A percentile compares a stretch with the other conserved stretches of the same genome.
Evolutionary conservation across 805 yeast genomes (phyloP).

Genomic region (Candida broadrunensis): DNA sequence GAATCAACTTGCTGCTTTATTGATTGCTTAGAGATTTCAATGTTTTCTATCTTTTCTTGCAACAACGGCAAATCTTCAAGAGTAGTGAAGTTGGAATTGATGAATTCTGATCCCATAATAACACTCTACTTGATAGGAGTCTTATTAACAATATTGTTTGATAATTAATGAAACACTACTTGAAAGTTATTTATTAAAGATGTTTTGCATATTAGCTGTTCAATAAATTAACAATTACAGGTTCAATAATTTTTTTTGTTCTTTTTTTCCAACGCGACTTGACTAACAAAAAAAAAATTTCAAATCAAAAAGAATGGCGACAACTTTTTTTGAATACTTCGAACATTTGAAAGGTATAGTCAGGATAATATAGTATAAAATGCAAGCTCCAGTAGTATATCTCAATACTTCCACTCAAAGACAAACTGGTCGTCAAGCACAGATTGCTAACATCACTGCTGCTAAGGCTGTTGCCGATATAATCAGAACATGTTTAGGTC

Average conservation of each 20-base stretch:
- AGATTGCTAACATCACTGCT: slow-evolving; percentile 93
- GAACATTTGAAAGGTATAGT: too few relatives aligned
- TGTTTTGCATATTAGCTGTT: too few relatives aligned
- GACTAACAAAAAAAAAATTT: neutral
- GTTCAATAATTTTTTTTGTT: too few relatives aligned
- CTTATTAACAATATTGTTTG: too few relatives aligned
- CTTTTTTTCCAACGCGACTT: neutral
- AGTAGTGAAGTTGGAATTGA: slow-evolving; percentile 29
- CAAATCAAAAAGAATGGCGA: neutral
- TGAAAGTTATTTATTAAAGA: too few relatives aligned
- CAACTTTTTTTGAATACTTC: neutral
- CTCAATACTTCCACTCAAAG: slow-evolving; percentile 82
- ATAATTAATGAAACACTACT: too few relatives aligned
- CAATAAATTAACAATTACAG: too few relatives aligned
- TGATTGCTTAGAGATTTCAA: slow-evolving; percentile 15
- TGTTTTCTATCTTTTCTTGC: slow-evolving; percentile 20
- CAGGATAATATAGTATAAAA: slow-evolving; percentile 9
- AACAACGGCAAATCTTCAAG: slow-evolving; percentile 30
- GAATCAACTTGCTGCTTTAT: slow-evolving; percentile 6
- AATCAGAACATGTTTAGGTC: slow-evolving; percentile 96
- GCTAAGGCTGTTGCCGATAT: slow-evolving; percentile 99
- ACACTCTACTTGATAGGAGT: too few relatives aligned
- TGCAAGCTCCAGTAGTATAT: slow-evolving; percentile 49
- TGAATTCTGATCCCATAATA: neutral
- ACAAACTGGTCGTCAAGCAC: slow-evolving; percentile 96